Evolutionary conservation across 495 filamentous ascomycete genomes (phyloP).

Genomic region (Viridothelium virens): DNA sequence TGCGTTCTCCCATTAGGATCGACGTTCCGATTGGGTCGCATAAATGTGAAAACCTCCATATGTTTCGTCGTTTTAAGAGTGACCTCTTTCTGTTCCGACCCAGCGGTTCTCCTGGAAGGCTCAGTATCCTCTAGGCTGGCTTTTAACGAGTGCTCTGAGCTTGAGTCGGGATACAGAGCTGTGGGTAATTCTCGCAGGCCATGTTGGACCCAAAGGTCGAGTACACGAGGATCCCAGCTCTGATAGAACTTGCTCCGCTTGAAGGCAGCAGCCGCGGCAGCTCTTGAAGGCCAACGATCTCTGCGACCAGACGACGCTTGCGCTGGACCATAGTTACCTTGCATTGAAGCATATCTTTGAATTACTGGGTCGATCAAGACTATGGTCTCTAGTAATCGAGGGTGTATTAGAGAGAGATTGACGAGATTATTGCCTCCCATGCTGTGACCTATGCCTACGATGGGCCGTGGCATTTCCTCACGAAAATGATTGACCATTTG

Average conservation of each 20-base stretch:
- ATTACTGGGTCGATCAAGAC: conserved; percentile 78
- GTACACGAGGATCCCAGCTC: conserved; percentile 36
- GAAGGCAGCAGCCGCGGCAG: conserved; percentile 32
- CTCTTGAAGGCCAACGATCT: conserved; percentile 35
- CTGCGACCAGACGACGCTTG: conserved; percentile 28
- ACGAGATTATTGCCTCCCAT: conserved; percentile 68
- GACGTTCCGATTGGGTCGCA: conserved; percentile 30
- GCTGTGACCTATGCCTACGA: conserved; percentile 88
- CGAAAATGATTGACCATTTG: conserved; percentile 81
- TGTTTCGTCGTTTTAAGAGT: conserved; percentile 36
- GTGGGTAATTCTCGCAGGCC: conserved; percentile 38
- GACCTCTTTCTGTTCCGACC: conserved; percentile 28
- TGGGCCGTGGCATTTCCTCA: conserved; percentile 70
- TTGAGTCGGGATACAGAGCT: conserved; percentile 24
- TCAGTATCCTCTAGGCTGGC: neutral
- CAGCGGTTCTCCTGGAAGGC: neutral
- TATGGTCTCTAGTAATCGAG: conserved; percentile 67
- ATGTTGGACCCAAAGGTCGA: conserved; percentile 35
- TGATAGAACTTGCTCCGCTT: conserved; percentile 37
- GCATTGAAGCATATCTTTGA: conserved; percentile 35
- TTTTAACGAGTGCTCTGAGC: neutral
- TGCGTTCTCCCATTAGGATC: conserved; percentile 34
- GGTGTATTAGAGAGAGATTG: conserved; percentile 64
- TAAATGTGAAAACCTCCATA: conserved; percentile 39
- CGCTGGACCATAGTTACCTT: conserved; percentile 32